phyloP scores from a whole-genome alignment of 2,329 filamentous ascomycete genomes.

The Lecanicillium sp. region DNA sequence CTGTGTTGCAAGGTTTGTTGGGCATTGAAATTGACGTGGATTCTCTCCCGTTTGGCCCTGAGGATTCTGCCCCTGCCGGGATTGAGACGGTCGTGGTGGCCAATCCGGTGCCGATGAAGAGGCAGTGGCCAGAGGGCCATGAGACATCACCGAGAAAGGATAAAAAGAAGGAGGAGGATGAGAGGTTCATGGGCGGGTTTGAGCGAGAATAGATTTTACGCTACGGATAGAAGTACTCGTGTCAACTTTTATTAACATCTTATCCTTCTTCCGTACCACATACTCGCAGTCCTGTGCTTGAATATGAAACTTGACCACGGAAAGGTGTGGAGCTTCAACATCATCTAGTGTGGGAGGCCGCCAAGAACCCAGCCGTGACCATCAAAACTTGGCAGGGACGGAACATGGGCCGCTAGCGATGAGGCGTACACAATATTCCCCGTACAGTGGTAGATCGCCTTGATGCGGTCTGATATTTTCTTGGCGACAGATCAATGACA shows the following conservation, averaged over 20 bases:
- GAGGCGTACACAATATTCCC: too few species aligned
- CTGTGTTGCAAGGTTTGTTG: slow-evolving; percentile 70
- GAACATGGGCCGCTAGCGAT: too few species aligned
- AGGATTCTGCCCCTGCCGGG: slow-evolving; percentile 59
- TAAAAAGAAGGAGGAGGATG: slow-evolving; percentile 16
- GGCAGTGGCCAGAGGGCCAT: slow-evolving; percentile 3
- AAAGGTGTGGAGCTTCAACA: too few species aligned
- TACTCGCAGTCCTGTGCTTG: too few species aligned
- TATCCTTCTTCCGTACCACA: too few species aligned
- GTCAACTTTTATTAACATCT: neutral
- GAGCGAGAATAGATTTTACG: slow-evolving; percentile 17
- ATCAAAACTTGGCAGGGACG: too few species aligned
- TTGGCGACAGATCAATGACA: too few species aligned
- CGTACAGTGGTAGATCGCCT: too few species aligned
- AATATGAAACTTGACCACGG: too few species aligned
- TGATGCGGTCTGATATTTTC: too few species aligned
- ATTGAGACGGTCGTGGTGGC: slow-evolving; percentile 79
- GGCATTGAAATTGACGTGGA: slow-evolving; percentile 76
- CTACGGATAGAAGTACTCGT: slow-evolving; percentile 2
- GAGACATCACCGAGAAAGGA: slow-evolving; percentile 10
- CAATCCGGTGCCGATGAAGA: slow-evolving; percentile 48
- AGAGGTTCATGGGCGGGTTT: slow-evolving; percentile 16
- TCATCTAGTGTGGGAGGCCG: too few species aligned
- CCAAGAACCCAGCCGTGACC: too few species aligned
- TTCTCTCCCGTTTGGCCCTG: slow-evolving; percentile 76